These are phyloP conservation scores for Neopestalotiopsis clavispora DNA, from an alignment of 2,329 filamentous ascomycete species.

Conservation along the genomic window DNA sequence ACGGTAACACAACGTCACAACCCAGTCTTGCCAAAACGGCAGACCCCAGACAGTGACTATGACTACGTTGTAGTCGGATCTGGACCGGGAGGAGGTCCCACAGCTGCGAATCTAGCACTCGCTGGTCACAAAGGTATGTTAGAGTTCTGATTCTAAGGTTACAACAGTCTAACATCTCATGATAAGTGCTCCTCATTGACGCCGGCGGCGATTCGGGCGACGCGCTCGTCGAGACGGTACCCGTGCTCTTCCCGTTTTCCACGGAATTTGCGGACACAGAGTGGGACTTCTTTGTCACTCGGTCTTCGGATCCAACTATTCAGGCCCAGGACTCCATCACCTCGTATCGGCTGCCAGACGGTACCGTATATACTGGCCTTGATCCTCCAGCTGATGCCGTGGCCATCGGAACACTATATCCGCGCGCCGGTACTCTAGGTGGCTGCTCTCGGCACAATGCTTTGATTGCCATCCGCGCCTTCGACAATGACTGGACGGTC, in stretches of 20 bases:
- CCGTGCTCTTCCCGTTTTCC: constrained; percentile 44
- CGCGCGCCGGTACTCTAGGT: constrained; percentile 49
- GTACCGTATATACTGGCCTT: constrained; percentile 39
- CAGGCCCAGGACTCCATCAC: constrained; percentile 56
- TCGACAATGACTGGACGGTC: constrained; percentile 60
- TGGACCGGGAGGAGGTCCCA: constrained; percentile 56
- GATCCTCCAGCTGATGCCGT: constrained; percentile 43
- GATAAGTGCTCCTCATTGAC: constrained; percentile 54
- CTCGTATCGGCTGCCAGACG: constrained; percentile 47
- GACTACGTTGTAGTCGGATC: constrained; percentile 54
- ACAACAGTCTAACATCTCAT: not conserved
- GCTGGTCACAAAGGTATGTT: constrained; percentile 47
- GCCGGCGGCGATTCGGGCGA: constrained; percentile 55
- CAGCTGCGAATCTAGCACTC: constrained; percentile 55
- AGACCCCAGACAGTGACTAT: constrained; percentile 34
- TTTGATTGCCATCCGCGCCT: constrained; percentile 62
- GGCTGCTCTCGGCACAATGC: constrained; percentile 64
- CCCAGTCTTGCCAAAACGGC: constrained; percentile 15
- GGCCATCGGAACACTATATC: constrained; percentile 50
- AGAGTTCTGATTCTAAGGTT: not conserved
- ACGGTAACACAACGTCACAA: constrained; percentile 9
- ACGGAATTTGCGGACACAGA: constrained; percentile 48
- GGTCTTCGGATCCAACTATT: constrained; percentile 54
- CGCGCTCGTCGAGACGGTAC: constrained; percentile 48
- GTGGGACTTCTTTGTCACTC: constrained; percentile 61